Percentiles rank a stretch among this genome's conserved stretches.
Evolutionary conservation across 202 grass and related monocot genomes (phyloP).

Genomic region (Carex arenaria): DNA sequence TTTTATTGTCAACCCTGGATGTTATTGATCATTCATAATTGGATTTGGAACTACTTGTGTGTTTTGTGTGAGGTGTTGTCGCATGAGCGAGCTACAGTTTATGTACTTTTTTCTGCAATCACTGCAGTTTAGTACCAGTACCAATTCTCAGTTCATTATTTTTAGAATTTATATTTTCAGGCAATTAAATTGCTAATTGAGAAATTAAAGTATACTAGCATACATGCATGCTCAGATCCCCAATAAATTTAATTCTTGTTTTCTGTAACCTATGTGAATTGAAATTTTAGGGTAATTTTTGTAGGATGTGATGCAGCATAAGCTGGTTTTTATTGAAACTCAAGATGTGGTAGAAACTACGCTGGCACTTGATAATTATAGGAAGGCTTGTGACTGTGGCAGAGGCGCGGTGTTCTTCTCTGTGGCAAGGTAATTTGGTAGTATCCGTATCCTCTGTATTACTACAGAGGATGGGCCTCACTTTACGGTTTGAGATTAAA

Average conservation of each 20-base stretch:
- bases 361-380: slow-evolving; percentile 96
- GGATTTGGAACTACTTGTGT: background rate
- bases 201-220: background rate
- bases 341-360: slow-evolving; percentile 99
- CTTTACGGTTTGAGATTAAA: too few relatives aligned
- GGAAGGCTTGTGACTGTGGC: slow-evolving; percentile 90
- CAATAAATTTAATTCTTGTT: background rate
- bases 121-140: background rate
- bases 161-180: background rate
- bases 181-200: background rate
- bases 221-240: background rate
- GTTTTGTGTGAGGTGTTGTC: background rate
- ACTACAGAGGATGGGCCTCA: too few relatives aligned
- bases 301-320: slow-evolving; percentile 98
- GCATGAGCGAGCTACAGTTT: background rate
- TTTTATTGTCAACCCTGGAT: background rate
- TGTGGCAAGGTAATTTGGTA: slow-evolving; percentile 66
- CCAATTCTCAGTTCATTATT: background rate
- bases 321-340: slow-evolving; percentile 97
- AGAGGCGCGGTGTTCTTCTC: slow-evolving; percentile 96
- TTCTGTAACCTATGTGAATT: background rate
- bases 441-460: too few relatives aligned
- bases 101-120: background rate
- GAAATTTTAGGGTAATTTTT: slow-evolving; percentile 29
- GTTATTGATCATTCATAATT: background rate